These are phyloP conservation scores for Penicillium sp. DNA, from an alignment of 2,329 filamentous ascomycete species.

Conservation along the genomic window DNA sequence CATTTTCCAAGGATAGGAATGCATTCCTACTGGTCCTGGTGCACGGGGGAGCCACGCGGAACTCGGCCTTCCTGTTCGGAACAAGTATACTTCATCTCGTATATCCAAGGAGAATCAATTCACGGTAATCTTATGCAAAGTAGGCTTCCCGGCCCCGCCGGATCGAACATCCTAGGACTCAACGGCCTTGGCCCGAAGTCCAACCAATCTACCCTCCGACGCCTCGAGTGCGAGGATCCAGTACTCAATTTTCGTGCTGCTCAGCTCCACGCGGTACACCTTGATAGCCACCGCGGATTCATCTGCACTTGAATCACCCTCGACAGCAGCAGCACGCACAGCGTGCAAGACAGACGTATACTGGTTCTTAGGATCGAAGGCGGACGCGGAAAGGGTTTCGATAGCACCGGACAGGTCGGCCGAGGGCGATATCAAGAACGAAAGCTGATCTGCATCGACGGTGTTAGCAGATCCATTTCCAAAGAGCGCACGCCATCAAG, in stretches of 20 bases:
- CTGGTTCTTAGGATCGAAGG: constrained; percentile 71
- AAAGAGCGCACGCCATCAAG: constrained; percentile 1
- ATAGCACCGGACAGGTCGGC: constrained; percentile 42
- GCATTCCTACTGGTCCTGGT: neutral
- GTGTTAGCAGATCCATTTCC: constrained; percentile 10
- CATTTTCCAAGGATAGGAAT: neutral
- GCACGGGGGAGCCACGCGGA: neutral
- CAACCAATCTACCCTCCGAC: constrained; percentile 64
- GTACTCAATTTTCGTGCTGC: constrained; percentile 68
- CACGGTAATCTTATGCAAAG: neutral
- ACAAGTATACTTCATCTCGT: neutral
- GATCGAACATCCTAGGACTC: constrained; percentile 57
- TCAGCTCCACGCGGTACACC: constrained; percentile 69
- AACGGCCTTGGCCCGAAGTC: constrained; percentile 73
- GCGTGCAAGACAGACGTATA: constrained; percentile 58
- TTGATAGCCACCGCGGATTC: constrained; percentile 58
- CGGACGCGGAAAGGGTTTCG: constrained; percentile 63
- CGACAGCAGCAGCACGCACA: constrained; percentile 52
- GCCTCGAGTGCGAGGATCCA: constrained; percentile 69
- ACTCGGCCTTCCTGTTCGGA: constrained; percentile 2
- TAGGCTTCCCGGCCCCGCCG: neutral
- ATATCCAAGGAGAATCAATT: neutral
- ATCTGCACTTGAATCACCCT: constrained; percentile 20
- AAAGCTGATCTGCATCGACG: constrained; percentile 61
- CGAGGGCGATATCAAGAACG: constrained; percentile 55